phyloP scores from a whole-genome alignment of 2,329 filamentous ascomycete genomes.

The Penicillium sclerotiorum region DNA sequence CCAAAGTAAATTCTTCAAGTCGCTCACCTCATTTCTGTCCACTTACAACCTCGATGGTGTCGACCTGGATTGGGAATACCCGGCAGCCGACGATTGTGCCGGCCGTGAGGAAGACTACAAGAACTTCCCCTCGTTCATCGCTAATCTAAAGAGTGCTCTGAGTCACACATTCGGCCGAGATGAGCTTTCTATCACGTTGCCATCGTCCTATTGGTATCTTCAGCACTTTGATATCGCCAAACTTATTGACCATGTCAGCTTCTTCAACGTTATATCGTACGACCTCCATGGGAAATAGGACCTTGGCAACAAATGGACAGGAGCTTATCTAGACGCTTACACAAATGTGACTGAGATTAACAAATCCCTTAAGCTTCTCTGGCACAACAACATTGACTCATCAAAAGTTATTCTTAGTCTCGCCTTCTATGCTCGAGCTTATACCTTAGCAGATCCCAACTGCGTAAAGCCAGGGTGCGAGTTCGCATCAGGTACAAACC shows the following conservation, averaged over 20 bases:
- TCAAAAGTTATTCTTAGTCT: slow-evolving; percentile 32
- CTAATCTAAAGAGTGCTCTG: slow-evolving; percentile 12
- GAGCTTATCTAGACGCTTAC: slow-evolving; percentile 26
- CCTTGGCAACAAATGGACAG: slow-evolving; percentile 14
- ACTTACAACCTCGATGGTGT: slow-evolving; percentile 50
- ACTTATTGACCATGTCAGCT: slow-evolving; percentile 19
- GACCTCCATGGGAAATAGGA: slow-evolving; percentile 36
- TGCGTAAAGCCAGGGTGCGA: neutral
- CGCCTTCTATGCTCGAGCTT: slow-evolving; percentile 5
- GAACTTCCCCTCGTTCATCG: slow-evolving; percentile 32
- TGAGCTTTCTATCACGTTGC: slow-evolving; percentile 24
- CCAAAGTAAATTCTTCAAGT: slow-evolving; percentile 39
- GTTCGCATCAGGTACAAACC: neutral
- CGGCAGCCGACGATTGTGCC: slow-evolving; percentile 40
- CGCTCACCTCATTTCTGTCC: slow-evolving; percentile 43
- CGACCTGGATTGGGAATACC: slow-evolving; percentile 52
- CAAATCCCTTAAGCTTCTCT: slow-evolving; percentile 29
- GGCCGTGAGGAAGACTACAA: slow-evolving; percentile 40
- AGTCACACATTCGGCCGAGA: slow-evolving; percentile 6
- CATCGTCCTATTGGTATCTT: slow-evolving; percentile 36
- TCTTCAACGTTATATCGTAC: slow-evolving; percentile 34
- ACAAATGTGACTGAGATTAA: slow-evolving; percentile 39
- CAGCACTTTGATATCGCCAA: slow-evolving; percentile 28
- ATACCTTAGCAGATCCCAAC: neutral
- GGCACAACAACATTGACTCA: slow-evolving; percentile 27